Conservation (phyloP, 1,284 basidiomycete species). For the Phaffia rhodozyma region DNA sequence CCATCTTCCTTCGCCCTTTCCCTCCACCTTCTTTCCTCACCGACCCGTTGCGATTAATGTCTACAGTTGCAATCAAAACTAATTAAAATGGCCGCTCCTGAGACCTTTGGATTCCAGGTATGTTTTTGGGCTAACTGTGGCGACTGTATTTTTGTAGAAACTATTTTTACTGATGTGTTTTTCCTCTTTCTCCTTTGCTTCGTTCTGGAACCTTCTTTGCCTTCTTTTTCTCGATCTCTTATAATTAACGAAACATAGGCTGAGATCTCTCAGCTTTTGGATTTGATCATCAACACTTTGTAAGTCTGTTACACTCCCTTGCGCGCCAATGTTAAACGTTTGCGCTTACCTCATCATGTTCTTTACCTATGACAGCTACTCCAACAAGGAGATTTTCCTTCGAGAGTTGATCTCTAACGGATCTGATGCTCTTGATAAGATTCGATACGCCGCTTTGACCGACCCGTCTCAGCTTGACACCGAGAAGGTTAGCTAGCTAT, state of each 20-base stretch:
- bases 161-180: neutral
- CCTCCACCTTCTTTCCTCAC: neutral
- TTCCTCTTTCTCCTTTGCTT: conserved; percentile 6
- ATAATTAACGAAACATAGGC: conserved; percentile 44
- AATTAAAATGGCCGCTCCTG: conserved; percentile 14
- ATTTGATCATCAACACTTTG: conserved; percentile 51
- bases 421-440: conserved; percentile 95
- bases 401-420: conserved; percentile 86
- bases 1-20: neutral
- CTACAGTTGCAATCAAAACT: neutral
- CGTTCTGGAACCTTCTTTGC: neutral
- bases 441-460: conserved; percentile 85
- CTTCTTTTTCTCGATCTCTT: neutral
- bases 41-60: neutral
- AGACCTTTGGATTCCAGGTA: conserved; percentile 28
- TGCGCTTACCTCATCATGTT: conserved; percentile 23
- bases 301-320: neutral
- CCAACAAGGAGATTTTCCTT: conserved; percentile 97
- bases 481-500: conserved; percentile 43
- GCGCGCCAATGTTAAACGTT: conserved; percentile 14
- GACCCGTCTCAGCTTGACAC: conserved; percentile 76
- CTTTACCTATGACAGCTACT: conserved; percentile 84
- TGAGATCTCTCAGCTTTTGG: conserved; percentile 83
- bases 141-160: neutral
- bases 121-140: neutral